These are phyloP conservation scores for Prunus mume DNA, from an alignment of 306 rosid species.

Conservation along the genomic window DNA sequence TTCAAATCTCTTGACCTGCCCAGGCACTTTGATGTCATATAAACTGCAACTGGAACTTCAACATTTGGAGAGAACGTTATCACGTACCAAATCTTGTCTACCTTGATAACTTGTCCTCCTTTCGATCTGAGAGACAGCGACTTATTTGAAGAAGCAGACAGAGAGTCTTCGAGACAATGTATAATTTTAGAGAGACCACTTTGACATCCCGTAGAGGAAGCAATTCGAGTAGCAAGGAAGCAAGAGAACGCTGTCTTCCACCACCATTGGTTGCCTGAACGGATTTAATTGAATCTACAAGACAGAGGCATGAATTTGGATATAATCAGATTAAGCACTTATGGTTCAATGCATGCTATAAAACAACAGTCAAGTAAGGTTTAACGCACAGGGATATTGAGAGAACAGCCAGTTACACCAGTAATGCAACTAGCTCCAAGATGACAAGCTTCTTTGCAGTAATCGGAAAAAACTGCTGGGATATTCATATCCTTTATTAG, in stretches of 20 bases:
- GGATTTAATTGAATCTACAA: slow-evolving; percentile 90
- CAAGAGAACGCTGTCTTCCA: slow-evolving; percentile 61
- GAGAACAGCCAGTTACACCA: slow-evolving; percentile 47
- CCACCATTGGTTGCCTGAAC: slow-evolving; percentile 78
- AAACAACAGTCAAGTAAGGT: neutral
- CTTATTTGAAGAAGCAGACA: neutral
- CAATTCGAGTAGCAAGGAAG: slow-evolving; percentile 94
- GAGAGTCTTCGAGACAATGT: neutral
- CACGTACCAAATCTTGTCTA: neutral
- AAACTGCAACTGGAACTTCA: neutral
- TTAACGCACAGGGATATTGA: slow-evolving; percentile 54
- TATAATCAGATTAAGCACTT: neutral
- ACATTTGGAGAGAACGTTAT: neutral
- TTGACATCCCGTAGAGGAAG: slow-evolving; percentile 73
- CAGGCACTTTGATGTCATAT: neutral
- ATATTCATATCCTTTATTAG: slow-evolving; percentile 50
- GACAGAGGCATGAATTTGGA: slow-evolving; percentile 3
- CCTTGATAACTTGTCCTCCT: neutral
- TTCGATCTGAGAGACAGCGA: neutral
- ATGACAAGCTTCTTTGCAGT: slow-evolving; percentile 96
- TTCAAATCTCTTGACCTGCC: no score
- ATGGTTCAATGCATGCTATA: neutral
- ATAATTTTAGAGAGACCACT: neutral
- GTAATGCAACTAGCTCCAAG: slow-evolving; percentile 74
- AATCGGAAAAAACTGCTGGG: slow-evolving; percentile 73